A percentile compares a stretch with the other conserved stretches of the same genome.
These are phyloP conservation scores for Calonectria hawksworthii DNA, from an alignment of 2,329 filamentous ascomycete genomes.

Conservation along the genomic window DNA sequence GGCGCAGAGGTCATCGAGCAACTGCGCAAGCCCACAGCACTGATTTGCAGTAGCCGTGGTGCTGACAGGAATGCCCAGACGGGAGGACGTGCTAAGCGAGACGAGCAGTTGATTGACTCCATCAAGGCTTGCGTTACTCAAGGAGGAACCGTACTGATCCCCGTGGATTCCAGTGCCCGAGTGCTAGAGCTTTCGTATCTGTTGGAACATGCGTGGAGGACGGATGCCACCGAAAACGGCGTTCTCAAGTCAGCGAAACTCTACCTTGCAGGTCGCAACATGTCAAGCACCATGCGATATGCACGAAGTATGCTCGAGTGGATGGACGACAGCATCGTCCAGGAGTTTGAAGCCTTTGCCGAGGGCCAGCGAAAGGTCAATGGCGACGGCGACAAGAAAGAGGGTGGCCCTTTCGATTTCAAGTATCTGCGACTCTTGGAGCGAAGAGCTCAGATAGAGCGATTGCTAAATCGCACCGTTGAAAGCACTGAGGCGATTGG, in stretches of 20 bases:
- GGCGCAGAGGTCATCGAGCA: constrained; percentile 95
- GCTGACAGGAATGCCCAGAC: constrained; percentile 78
- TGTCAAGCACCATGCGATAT: constrained; percentile 89
- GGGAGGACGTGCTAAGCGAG: constrained; percentile 83
- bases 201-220: constrained; percentile 91
- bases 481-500: constrained; percentile 62
- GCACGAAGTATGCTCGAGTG: constrained; percentile 97
- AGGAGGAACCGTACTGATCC: constrained; percentile 92
- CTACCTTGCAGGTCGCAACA: constrained; percentile 88
- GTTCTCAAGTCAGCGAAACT: constrained; percentile 70
- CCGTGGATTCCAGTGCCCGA: constrained; percentile 94
- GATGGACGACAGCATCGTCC: constrained; percentile 97
- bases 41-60: constrained; percentile 92
- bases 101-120: constrained; percentile 87
- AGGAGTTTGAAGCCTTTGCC: constrained; percentile 85
- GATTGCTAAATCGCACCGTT: constrained; percentile 67
- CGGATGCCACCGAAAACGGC: constrained; percentile 69
- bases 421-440: constrained; percentile 87
- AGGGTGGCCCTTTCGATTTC: constrained; percentile 88
- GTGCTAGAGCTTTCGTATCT: constrained; percentile 93
- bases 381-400: constrained; percentile 64
- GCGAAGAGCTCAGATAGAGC: constrained; percentile 83
- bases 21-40: constrained; percentile 89
- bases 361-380: constrained; percentile 64
- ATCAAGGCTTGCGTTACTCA: constrained; percentile 83